A percentile compares a stretch with the other conserved stretches of the same genome.
Evolutionary conservation across 371 early-diverging fungal genomes (phyloP).

Genomic region (Chytridium lagenaria): DNA sequence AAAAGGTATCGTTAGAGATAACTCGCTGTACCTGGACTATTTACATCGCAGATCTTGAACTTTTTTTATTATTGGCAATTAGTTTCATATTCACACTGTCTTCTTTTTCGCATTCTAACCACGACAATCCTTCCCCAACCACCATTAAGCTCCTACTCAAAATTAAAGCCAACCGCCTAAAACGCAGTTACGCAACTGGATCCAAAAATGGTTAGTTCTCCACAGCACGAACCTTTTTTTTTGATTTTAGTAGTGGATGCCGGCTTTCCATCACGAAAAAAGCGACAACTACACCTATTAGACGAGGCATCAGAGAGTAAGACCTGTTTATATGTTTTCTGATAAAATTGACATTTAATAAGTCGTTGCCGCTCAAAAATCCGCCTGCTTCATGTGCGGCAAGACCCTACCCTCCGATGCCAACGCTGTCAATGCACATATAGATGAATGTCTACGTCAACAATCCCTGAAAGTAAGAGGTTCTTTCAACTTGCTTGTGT

Average conservation of each 20-base stretch:
- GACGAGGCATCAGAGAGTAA: not conserved
- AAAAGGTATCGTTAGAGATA: not conserved
- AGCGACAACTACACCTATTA: not conserved
- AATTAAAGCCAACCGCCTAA: not conserved
- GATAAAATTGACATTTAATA: not conserved
- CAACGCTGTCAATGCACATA: slow-evolving; percentile 70
- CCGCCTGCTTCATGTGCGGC: slow-evolving; percentile 78
- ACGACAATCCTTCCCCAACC: no score
- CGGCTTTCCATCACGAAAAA: not conserved
- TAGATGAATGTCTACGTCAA: slow-evolving; percentile 66
- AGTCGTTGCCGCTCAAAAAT: slow-evolving; percentile 15
- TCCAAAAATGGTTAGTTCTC: not conserved
- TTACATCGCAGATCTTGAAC: no score
- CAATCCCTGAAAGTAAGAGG: not conserved
- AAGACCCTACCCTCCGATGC: slow-evolving; percentile 63
- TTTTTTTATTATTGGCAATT: no score
- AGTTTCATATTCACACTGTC: no score
- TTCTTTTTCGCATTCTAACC: no score
- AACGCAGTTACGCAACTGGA: not conserved
- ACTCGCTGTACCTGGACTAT: no score
- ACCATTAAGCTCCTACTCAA: no score
- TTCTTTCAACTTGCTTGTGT: slow-evolving; percentile 6
- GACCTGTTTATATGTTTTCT: not conserved
- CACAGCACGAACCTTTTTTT: no score
- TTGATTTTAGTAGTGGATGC: no score